Evolutionary conservation across 345 rosid species (phyloP).

Genomic region (Ricinus communis): DNA sequence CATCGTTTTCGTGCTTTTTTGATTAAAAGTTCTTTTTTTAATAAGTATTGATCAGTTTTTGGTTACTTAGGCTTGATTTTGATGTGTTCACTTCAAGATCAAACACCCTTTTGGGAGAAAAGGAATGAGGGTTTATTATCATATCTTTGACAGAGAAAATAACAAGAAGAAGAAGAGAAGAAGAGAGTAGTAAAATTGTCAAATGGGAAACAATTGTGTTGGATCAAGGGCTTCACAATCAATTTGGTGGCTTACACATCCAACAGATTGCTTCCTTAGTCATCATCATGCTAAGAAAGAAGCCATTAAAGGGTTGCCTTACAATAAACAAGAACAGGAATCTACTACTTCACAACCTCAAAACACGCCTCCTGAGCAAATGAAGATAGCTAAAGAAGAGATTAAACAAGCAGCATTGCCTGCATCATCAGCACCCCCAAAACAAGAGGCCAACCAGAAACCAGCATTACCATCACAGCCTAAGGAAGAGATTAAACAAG

Average conservation of each 20-base stretch:
- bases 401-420: background rate
- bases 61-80: too few relatives aligned
- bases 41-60: too few relatives aligned
- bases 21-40: background rate
- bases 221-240: conserved; percentile 35
- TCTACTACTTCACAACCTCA: conserved; percentile 19
- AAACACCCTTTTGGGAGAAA: background rate
- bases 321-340: conserved; percentile 8
- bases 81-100: conserved; percentile 5
- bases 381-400: conserved; percentile 39
- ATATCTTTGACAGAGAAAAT: background rate
- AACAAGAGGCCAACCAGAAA: too few relatives aligned
- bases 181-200: background rate
- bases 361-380: conserved; percentile 37
- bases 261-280: conserved; percentile 15
- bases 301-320: background rate
- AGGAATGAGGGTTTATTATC: conserved; percentile 12
- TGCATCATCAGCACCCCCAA: too few relatives aligned
- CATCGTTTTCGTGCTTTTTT: background rate
- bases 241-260: conserved; percentile 26
- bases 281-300: conserved; percentile 12
- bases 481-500: conserved; percentile 17
- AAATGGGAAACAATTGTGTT: conserved; percentile 82
- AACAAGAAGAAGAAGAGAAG: background rate
- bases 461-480: conserved; percentile 7